Evolutionary conservation across 208 protist species (phyloP), one percentile per base, ranked within the genome.

Genomic region (Blechomonas ayalai): DNA sequence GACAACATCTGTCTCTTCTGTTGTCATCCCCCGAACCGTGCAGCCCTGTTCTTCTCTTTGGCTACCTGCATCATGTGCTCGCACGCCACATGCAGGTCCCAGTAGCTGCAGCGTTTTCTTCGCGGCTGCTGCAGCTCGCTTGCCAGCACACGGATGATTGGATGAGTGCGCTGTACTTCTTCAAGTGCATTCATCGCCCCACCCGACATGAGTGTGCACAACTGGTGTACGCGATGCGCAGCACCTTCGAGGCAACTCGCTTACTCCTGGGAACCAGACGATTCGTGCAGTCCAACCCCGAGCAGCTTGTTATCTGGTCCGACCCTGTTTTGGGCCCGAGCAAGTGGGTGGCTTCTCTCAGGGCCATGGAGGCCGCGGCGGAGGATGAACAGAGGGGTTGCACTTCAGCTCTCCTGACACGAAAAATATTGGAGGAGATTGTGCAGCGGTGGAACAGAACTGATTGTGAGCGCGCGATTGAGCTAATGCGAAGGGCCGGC

Each of bases 291-390:
- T 50, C 40, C 2, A 29, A 47, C n/a, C 64, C 74, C 16, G 73
- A 90, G 35, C 73, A 79, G 56, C 54, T 74, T 8, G 51, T 90
- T 20, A 27, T 86, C 50, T 90, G 76, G 76, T 59, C 56, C 40
- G 67, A 81, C 32, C 57, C 63, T 29, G 20, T 24, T 6, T 27
- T 41, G 7, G 59, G 64, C 5, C 18, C 13, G 9, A 16, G 20
- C 7, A 67, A 64, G 42, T 67, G 47, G 50, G 18, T 20, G 18
- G 23, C 24, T 4, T 59, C 71, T 1, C 15, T 70, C 3, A 24
- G 22, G 8, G 27, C 66, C 2, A 36, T 77, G 0, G 19, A 44
- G 9, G 33, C 29, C 6, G 12, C 19, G 12, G 23, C 31, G 24
- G 32, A n/a, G 35, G 18, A 22, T 4, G 25, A 15, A 22, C 29